phyloP scores from a whole-genome alignment of 78 protist genomes.

The Dictyostelium purpureum region DNA sequence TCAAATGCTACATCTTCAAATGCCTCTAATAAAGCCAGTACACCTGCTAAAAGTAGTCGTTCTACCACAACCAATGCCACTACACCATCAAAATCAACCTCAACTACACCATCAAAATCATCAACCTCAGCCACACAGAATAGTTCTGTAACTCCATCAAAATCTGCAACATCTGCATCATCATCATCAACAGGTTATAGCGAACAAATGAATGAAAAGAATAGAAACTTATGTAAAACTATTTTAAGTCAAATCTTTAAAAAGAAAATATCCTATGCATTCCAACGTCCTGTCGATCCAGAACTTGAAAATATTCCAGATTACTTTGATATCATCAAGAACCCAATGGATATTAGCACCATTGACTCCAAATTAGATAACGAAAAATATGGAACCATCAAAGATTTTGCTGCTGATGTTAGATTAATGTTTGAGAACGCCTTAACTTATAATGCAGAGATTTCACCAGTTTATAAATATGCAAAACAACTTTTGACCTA shows the following conservation, averaged over 20 bases:
- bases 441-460: constrained; percentile 44
- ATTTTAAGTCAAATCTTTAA: background rate
- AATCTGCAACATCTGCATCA: constrained; percentile 11
- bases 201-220: constrained; percentile 56
- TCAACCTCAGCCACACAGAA: background rate
- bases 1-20: background rate
- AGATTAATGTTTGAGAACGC: constrained; percentile 80
- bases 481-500: constrained; percentile 4
- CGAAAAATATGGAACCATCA: constrained; percentile 10
- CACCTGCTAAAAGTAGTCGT: background rate
- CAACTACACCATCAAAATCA: background rate
- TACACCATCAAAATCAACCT: background rate
- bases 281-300: constrained; percentile 93
- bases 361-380: constrained; percentile 45
- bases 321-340: constrained; percentile 86
- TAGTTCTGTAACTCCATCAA: background rate
- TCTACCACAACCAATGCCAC: background rate
- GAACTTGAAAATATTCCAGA: constrained; percentile 84
- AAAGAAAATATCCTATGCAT: constrained; percentile 25
- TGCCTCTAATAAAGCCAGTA: background rate
- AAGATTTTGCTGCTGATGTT: constrained; percentile 71
- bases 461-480: constrained; percentile 28
- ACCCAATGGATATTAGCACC: constrained; percentile 95
- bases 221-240: constrained; percentile 8
- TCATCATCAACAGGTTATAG: constrained; percentile 5